phyloP scores from a whole-genome alignment of 1,284 basidiomycete species.

The Ganoderma meredithae region DNA sequence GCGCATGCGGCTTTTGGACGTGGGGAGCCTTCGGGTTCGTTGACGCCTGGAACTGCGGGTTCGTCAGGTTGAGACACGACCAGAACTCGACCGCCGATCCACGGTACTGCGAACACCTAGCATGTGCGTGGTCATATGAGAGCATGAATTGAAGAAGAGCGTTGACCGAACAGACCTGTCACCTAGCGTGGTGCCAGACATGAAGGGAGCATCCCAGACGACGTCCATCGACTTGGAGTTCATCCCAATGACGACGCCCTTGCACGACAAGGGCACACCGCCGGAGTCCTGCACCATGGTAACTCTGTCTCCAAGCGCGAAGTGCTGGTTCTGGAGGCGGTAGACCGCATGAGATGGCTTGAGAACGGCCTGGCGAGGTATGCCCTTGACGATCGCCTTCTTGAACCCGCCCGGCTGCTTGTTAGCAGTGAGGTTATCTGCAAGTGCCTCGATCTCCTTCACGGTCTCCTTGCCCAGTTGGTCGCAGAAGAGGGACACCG shows the following conservation, averaged over 20 bases:
- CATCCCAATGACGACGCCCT: slow-evolving; percentile 94
- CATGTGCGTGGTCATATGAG: slow-evolving; percentile 3
- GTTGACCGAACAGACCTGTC: slow-evolving; percentile 64
- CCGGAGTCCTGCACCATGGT: slow-evolving; percentile 96
- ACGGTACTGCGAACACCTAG: slow-evolving; percentile 88
- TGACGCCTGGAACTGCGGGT: slow-evolving; percentile 82
- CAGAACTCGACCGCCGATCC: slow-evolving; percentile 88
- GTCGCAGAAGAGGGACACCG: slow-evolving; percentile 92
- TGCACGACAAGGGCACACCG: slow-evolving; percentile 90
- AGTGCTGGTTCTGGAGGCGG: slow-evolving; percentile 91
- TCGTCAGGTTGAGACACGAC: slow-evolving; percentile 85
- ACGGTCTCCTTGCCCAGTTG: slow-evolving; percentile 91
- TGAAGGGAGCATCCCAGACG: slow-evolving; percentile 96
- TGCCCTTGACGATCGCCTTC: slow-evolving; percentile 89
- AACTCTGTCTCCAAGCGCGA: slow-evolving; percentile 93
- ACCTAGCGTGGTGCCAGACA: slow-evolving; percentile 90
- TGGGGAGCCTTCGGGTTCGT: slow-evolving; percentile 61
- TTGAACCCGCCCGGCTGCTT: slow-evolving; percentile 76
- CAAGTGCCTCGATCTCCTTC: slow-evolving; percentile 77
- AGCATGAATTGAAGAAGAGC: slow-evolving; percentile 3
- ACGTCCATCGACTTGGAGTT: slow-evolving; percentile 91
- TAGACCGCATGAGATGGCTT: slow-evolving; percentile 94
- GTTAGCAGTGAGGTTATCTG: slow-evolving; percentile 69
- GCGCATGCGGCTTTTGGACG: slow-evolving; percentile 49
- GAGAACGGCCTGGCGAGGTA: slow-evolving; percentile 93